A percentile compares a stretch with the other conserved stretches of the same genome.
Evolutionary conservation across 306 rosid genomes (phyloP).

Genomic region (Fragaria ananassa): DNA sequence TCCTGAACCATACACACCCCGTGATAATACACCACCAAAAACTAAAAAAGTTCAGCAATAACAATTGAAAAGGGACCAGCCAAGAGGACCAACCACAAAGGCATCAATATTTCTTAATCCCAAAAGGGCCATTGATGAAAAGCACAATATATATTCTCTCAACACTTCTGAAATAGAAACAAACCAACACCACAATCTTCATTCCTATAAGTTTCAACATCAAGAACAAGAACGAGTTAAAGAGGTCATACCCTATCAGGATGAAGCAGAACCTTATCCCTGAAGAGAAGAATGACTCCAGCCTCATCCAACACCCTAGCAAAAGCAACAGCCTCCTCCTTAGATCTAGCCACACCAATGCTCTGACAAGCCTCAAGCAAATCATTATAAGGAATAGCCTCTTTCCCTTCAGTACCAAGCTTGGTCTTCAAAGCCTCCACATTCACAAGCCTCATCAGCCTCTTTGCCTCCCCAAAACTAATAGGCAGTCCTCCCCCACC

Average conservation of each 20-base stretch:
- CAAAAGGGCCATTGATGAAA: background rate
- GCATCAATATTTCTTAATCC: background rate
- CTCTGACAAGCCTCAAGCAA: constrained; percentile 73
- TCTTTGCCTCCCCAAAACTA: constrained; percentile 67
- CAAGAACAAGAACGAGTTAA: background rate
- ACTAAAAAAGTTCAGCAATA: background rate
- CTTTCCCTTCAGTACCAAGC: constrained; percentile 73
- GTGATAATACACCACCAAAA: background rate
- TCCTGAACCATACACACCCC: background rate
- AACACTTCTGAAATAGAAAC: background rate
- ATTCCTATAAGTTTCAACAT: background rate
- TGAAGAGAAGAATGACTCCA: constrained; percentile 77
- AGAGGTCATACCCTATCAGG: constrained; percentile 62
- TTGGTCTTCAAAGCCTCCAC: constrained; percentile 69
- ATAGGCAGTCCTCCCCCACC: constrained; percentile 43
- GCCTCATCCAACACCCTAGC: constrained; percentile 88
- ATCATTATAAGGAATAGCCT: constrained; percentile 59
- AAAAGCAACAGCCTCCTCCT: constrained; percentile 66
- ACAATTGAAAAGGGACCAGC: constrained; percentile 8
- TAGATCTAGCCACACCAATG: constrained; percentile 68
- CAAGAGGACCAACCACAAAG: background rate
- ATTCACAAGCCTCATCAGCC: constrained; percentile 86
- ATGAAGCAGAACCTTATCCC: constrained; percentile 90
- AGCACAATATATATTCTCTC: background rate
- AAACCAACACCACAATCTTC: background rate